Conservation (phyloP, 306 rosid genomes). For the Citrullus amarus region DNA sequence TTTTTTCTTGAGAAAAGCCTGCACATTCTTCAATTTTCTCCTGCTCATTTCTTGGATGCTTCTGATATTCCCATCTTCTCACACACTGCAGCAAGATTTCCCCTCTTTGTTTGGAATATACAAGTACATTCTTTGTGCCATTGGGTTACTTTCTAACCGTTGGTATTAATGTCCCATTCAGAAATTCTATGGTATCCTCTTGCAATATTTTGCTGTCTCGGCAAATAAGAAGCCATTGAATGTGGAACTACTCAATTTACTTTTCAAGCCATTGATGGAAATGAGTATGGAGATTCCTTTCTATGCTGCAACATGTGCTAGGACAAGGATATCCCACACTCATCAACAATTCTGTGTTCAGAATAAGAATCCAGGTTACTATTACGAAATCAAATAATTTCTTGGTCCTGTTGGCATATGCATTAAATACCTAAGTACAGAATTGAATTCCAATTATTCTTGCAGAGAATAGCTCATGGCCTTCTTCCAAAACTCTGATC, state of each 20-base stretch:
- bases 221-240: conserved; percentile 60
- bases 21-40: not conserved
- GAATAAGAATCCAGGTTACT: conserved; percentile 59
- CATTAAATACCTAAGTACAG: not conserved
- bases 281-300: conserved; percentile 83
- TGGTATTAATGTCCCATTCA: conserved; percentile 23
- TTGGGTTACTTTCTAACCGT: not conserved
- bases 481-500: conserved; percentile 69
- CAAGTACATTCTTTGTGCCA: not conserved
- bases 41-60: not conserved
- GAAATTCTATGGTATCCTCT: conserved; percentile 77
- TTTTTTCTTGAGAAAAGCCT: not conserved
- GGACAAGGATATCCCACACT: conserved; percentile 55
- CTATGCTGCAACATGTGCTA: conserved; percentile 94
- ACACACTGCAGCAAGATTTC: not conserved
- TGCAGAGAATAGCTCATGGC: conserved; percentile 79
- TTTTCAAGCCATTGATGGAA: conserved; percentile 80
- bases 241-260: conserved; percentile 46
- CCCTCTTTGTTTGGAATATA: not conserved
- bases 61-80: not conserved
- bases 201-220: conserved; percentile 84
- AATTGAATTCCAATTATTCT: conserved; percentile 12
- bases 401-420: not conserved
- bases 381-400: not conserved
- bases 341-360: conserved; percentile 54